Percentiles rank a stretch among this genome's conserved stretches.
Evolutionary conservation across 345 rosid species (phyloP).

Genomic region (Laguncularia racemosa): DNA sequence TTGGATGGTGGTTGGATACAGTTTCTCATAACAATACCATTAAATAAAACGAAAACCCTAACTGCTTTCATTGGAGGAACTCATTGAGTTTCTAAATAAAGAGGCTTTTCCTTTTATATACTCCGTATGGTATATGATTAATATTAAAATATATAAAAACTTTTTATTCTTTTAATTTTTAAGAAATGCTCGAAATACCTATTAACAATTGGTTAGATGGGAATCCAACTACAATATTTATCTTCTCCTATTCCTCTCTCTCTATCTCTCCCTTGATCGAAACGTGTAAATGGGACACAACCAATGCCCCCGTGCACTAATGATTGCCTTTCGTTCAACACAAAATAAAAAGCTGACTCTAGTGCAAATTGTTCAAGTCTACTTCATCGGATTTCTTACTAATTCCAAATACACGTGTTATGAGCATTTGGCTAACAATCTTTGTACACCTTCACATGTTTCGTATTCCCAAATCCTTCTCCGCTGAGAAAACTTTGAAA

Average conservation of each 20-base stretch:
- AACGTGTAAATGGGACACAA: constrained; percentile 42
- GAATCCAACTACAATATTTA: background rate
- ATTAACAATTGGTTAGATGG: background rate
- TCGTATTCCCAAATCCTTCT: no score
- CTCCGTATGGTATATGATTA: no score
- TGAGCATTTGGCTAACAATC: background rate
- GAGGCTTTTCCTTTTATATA: no score
- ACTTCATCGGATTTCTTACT: constrained; percentile 2
- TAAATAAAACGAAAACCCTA: background rate
- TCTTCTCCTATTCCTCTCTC: background rate
- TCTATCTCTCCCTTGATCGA: background rate
- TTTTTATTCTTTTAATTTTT: no score
- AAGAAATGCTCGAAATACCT: no score
- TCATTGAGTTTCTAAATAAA: no score
- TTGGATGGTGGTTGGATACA: constrained; percentile 88
- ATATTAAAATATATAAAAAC: no score
- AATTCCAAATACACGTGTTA: constrained; percentile 1
- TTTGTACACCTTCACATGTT: background rate
- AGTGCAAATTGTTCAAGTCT: constrained; percentile 2
- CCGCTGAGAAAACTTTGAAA: no score
- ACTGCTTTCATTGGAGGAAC: no score
- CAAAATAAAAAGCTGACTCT: constrained; percentile 3
- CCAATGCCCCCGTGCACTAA: constrained; percentile 30
- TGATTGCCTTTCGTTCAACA: constrained; percentile 9
- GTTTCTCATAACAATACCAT: constrained; percentile 33